Evolutionary conservation across 31 red algal species (phyloP), one percentile per base, ranked within the genome.

Genomic region (Bonnemaisonia californica): DNA sequence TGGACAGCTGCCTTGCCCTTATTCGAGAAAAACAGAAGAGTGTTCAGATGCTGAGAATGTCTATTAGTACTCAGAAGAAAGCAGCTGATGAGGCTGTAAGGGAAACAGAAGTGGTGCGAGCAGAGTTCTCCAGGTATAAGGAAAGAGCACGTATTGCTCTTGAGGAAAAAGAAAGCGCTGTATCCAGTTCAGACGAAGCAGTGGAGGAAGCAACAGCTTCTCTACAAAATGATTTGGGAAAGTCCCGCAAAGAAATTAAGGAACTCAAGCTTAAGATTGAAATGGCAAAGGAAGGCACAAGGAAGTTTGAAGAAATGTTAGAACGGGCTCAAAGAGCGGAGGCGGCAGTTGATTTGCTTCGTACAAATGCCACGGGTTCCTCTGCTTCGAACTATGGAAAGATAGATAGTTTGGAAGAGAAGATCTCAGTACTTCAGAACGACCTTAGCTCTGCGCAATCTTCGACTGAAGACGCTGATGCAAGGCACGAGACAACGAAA

Each of bases 1-100:
- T 81, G 4, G 77, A 81, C 27, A 81, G 57, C 41, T 81, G 77
- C 33, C 77, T 81, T 47, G 62, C 27, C n/a, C 41, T 81, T 16
- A 81, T 81, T 21, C 19, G 61, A 22, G 77, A 81, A 26, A 81
- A 81, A 37, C 59, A 81, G 35, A 81, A 81, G 77, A 68, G n/a
- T 56, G 22, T 81, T 16, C 77, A 81, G 54, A 55, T 68, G 77
- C 41, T 81, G 59, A 81, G 32, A 41, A 81, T 81, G 77, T 35
- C 62, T 8, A 68, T 81, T 23, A 81, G 60, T 28, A 67, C 62
- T 27, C 35, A 81, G 38, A 51, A 32, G 32, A 48, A 47, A 21
- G 34, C 26, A 4, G 62, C 77, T 48, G 60, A 51, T 27, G 77
- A 81, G 27, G 77, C 77, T 16, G 23, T 23, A 19, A 45, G 1